Percentiles rank a stretch among this genome's conserved stretches.
Evolutionary conservation across 2,329 filamentous ascomycete species (phyloP).

Genomic region (Annulohypoxylon truncatum): DNA sequence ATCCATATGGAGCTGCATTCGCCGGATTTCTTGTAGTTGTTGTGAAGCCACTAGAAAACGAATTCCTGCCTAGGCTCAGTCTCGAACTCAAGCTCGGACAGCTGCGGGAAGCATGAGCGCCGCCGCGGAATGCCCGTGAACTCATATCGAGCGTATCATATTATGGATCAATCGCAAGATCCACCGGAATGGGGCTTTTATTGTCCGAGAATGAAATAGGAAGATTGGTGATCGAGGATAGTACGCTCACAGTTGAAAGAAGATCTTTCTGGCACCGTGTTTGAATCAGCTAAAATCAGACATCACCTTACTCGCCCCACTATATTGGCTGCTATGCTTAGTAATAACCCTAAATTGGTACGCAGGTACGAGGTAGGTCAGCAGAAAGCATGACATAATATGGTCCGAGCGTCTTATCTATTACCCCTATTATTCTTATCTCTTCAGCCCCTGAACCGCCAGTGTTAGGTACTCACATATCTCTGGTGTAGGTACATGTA

Average conservation of each 20-base stretch:
- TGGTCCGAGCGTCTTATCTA: neutral
- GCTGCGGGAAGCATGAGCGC: slow-evolving; percentile 33
- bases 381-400: neutral
- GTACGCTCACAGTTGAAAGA: slow-evolving; percentile 33
- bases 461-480: too few relatives aligned
- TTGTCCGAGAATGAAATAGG: neutral
- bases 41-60: neutral
- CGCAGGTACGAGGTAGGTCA: neutral
- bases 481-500: too few relatives aligned
- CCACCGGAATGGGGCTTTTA: neutral
- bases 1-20: neutral
- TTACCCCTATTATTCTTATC: neutral
- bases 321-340: neutral
- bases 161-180: slow-evolving; percentile 16
- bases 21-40: neutral
- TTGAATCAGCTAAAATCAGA: neutral
- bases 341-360: slow-evolving; percentile 7
- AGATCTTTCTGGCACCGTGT: slow-evolving; percentile 31
- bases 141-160: slow-evolving; percentile 40
- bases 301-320: slow-evolving; percentile 9
- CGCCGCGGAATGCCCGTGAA: slow-evolving; percentile 37
- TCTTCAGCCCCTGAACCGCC: neutral
- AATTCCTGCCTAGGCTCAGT: slow-evolving; percentile 1
- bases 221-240: neutral
- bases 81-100: slow-evolving; percentile 20